Evolutionary conservation across 495 filamentous ascomycete species (phyloP), one percentile per base, ranked within the genome.

Genomic region (Acidomyces sp.): DNA sequence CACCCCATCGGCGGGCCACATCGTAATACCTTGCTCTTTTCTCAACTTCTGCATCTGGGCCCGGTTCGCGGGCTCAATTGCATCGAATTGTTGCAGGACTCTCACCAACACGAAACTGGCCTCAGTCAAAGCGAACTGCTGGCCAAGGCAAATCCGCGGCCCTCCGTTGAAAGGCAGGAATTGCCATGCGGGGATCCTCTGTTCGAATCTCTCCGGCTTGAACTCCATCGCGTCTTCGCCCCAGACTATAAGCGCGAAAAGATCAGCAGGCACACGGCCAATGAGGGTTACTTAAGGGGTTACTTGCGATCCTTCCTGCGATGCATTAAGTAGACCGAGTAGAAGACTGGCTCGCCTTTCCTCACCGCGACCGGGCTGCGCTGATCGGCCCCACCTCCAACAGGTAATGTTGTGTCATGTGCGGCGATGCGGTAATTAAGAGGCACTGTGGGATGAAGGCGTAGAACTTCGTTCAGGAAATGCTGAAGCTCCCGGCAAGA

Each of bases 151-250:
- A 17, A 48, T 40, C 26, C 49, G 42, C 12, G 51, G 51, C 1
- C 52, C 52, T n/a, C 49, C 52, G 15, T 22, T 27, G 29, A 55
- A 55, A 1, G 7, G 31, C n/a, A 9, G 31, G 31, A 28, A 34
- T 10, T 33, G 37, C 41, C 44, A 56, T 3, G 41, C 50, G 3
- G 41, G 36, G 6, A 43, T 34, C 33, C 19, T 46, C 27, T 37
- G 12, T 7, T 39, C 51, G 50, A 49, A 56, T n/a, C 53, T 26
- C 36, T 56, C 50, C 2, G 53, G 53, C 36, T 37, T 40, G 32
- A 56, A 56, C 34, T 41, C 51, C 1, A 40, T 12, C 11, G 47
- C 50, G 26, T 53, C 53, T 6, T 43, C 29, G 11, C 50, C 50
- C 37, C 41, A 56, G 7, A 53, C n/a, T n/a, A n/a, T n/a, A n/a